Percentiles rank a stretch among this genome's conserved stretches.
phyloP scores from a whole-genome alignment of 805 yeast species.

The Metschnikowia chrysomelidarum region DNA sequence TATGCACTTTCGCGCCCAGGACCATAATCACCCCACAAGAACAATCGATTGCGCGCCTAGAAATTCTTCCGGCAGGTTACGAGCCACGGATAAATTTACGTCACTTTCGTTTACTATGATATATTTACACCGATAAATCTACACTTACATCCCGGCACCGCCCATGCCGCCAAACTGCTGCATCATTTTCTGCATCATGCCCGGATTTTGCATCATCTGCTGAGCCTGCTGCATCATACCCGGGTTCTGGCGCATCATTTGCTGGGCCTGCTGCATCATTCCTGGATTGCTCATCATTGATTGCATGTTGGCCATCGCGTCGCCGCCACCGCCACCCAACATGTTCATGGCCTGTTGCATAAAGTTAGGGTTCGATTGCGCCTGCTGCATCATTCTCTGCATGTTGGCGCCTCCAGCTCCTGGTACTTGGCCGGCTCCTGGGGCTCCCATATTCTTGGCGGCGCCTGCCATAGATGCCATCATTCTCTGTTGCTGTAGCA shows the following conservation, averaged over 20 bases:
- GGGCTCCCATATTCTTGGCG: constrained; percentile 53
- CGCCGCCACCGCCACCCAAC: constrained; percentile 44
- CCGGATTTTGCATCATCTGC: constrained; percentile 53
- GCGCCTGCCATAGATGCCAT: constrained; percentile 91
- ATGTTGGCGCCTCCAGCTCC: constrained; percentile 36
- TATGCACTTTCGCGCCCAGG: too few species aligned
- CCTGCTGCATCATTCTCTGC: constrained; percentile 55
- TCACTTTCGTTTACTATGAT: too few species aligned
- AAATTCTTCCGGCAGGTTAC: too few species aligned
- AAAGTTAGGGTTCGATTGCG: constrained; percentile 48
- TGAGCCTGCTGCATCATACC: constrained; percentile 44
- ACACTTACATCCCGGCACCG: constrained; percentile 9
- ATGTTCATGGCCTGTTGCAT: constrained; percentile 64
- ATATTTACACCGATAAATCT: background rate
- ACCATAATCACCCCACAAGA: too few species aligned
- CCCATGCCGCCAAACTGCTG: constrained; percentile 70
- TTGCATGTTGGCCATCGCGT: constrained; percentile 38
- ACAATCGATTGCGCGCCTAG: too few species aligned
- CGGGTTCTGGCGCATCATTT: constrained; percentile 46
- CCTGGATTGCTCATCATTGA: constrained; percentile 52
- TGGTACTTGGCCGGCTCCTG: constrained; percentile 32
- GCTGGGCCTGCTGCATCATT: constrained; percentile 47
- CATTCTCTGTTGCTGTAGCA: constrained; percentile 85
- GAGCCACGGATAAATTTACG: too few species aligned
- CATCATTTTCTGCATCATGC: constrained; percentile 70